These are phyloP conservation scores for Ascochyta rabiei DNA, from an alignment of 2,329 filamentous ascomycete genomes.

Conservation along the genomic window DNA sequence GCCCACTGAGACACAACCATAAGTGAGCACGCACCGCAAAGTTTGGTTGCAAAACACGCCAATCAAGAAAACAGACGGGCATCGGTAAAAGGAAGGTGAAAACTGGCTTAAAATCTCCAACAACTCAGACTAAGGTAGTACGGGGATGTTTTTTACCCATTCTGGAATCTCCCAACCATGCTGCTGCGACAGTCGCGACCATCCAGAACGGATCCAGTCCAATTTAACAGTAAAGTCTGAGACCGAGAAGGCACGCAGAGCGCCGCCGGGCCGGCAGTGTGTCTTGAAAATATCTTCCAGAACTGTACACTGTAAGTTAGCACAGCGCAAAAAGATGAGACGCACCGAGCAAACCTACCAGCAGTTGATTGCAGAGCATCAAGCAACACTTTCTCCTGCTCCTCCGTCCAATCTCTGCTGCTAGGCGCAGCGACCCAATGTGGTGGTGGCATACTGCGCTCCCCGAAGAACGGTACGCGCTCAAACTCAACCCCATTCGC, in stretches of 20 bases:
- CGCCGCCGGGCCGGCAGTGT: slow-evolving; percentile 33
- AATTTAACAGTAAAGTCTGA: slow-evolving; percentile 19
- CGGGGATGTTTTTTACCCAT: slow-evolving; percentile 39
- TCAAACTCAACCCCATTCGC: slow-evolving; percentile 49
- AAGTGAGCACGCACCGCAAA: background rate
- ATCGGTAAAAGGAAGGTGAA: background rate
- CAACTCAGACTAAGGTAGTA: slow-evolving; percentile 20
- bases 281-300: slow-evolving; percentile 37
- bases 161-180: slow-evolving; percentile 29
- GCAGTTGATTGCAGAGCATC: slow-evolving; percentile 33
- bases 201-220: slow-evolving; percentile 22
- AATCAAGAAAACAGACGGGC: background rate
- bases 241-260: slow-evolving; percentile 38
- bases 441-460: slow-evolving; percentile 34
- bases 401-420: slow-evolving; percentile 39
- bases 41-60: background rate
- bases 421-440: slow-evolving; percentile 15
- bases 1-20: background rate
- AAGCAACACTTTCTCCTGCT: slow-evolving; percentile 42
- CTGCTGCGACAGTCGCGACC: slow-evolving; percentile 21
- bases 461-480: slow-evolving; percentile 46
- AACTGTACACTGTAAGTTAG: slow-evolving; percentile 18
- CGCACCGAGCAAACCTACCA: slow-evolving; percentile 24
- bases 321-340: background rate
- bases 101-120: background rate